Evolutionary conservation across 73 alveolate genomes (phyloP), one percentile per base, ranked within the genome.

Genomic region (Symbiodinium natans): DNA sequence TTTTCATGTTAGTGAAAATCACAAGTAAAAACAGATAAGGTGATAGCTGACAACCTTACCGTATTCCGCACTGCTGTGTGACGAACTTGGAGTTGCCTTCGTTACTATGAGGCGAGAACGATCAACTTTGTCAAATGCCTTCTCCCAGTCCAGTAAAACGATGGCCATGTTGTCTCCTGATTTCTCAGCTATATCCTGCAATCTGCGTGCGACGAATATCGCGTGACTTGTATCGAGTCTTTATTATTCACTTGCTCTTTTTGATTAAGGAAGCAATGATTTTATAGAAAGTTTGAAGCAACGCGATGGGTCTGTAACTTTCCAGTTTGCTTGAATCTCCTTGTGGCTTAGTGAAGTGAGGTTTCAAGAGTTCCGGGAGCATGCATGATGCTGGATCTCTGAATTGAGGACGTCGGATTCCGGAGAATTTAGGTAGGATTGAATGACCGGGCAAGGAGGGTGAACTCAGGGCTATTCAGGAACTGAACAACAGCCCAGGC

Each of bases 281-380:
- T 39, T 82, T 82, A 25, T 36, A 82, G 42, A 82, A 82, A 27
- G 63, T 38, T 38, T 82, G 89, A 4, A 83, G 41, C 3, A 39
- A 21, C 0, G 74, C 40, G 29, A 41, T 83, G 17, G 92, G 92
- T 19, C 92, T 34, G 43, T 83, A 83, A 29, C 42, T 83, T 83
- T 83, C 92, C 1, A 83, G 7, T 25, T 83, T 83, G 73, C 92
- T 83, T 29, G 74, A 40, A 27, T 21, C 92, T 8, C 92, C 74
- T 27, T 83, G 74, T 6, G 2, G 92, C 92, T 83, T 83, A 40
- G 73, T 41, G 92, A 25, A 83, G 29, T 6, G 92, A 83, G 10
- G 71, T 27, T 27, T 83, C 92, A 29, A 83, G 23, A 9, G 17
- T 41, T 25, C 92, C 92, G 3, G 40, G 23, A 5, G 27, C 38